Base-by-base conservation (phyloP, 164 flowering plant species). In the Malania oleifera region DNA sequence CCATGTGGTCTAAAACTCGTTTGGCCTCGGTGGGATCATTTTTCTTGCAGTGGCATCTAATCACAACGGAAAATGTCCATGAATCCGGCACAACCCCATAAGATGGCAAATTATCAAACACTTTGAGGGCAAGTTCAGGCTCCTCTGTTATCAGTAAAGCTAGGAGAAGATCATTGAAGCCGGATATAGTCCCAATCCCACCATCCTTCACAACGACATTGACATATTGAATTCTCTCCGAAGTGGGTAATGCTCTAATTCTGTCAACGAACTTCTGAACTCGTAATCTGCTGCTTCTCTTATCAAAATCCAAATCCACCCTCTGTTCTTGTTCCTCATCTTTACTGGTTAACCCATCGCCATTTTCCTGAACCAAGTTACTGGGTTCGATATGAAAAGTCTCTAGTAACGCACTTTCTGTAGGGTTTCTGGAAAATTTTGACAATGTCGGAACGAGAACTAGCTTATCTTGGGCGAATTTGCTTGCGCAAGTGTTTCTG, bases 41-140 rank as follows among this genome's bases (percentile, higher is more conserved):
- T 47, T 60, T 78, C 69, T 74, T 67, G 73, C 86, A 83, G 60
- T 67, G 71, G 47, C 76, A 76, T 63, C 63, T 70, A 12, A 86
- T 58, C 60, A 83, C 56, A 20, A 76, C 71, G 5, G 84, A 82
- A 51, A 56, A 75, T 18, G 95, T 84, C 58, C 76, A 54, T 13
- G 72, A 63, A 76, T 84, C 69, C 0, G 88, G 84, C 0, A 40
- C 60, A n/a, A 85, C 43, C 6, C 67, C 71, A 48, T 59, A 59
- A 54, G 59, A 24, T 12, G 87, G 38, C 40, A 79, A 34, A 11
- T 67, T 40, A 1, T 58, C 23, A 60, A 63, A 81, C 60, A 84
- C 40, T 19, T 68, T 72, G 60, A 70, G 66, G 4, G 85, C 89
- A 37, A 75, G 64, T 18, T 76, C 81, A 37, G 61, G 60, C 66